phyloP scores from a whole-genome alignment of 2,329 filamentous ascomycete genomes.

The Fusarium siculi region DNA sequence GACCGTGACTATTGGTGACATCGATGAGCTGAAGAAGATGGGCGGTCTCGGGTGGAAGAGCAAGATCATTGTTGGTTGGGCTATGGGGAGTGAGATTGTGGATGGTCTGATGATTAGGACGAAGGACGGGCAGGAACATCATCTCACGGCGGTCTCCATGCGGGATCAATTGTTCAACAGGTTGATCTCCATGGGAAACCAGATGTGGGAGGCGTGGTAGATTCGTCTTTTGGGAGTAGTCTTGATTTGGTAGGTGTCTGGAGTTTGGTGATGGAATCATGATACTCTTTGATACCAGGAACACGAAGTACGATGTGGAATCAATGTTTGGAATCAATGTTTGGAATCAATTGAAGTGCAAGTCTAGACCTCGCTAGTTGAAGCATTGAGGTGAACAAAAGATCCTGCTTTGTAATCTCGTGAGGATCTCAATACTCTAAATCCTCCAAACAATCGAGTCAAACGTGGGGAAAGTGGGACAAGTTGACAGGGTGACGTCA shows the following conservation, averaged over 20 bases:
- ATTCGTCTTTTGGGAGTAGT: not conserved
- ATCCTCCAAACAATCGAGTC: not conserved
- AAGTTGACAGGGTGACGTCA: slow-evolving; percentile 18
- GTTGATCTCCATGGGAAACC: slow-evolving; percentile 77
- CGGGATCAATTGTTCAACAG: slow-evolving; percentile 86
- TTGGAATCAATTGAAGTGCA: not conserved
- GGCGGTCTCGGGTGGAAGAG: slow-evolving; percentile 88
- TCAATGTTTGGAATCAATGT: not conserved
- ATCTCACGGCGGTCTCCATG: slow-evolving; percentile 76
- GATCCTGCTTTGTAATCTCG: slow-evolving; percentile 16
- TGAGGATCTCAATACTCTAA: not conserved
- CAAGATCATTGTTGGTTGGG: slow-evolving; percentile 84
- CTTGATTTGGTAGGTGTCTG: not conserved
- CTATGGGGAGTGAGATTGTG: slow-evolving; percentile 76
- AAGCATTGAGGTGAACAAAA: not conserved
- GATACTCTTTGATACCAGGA: slow-evolving; percentile 8
- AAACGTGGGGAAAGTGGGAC: slow-evolving; percentile 15
- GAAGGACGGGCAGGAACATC: slow-evolving; percentile 63
- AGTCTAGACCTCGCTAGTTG: not conserved
- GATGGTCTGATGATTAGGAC: slow-evolving; percentile 78
- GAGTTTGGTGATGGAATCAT: slow-evolving; percentile 16
- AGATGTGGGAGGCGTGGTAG: slow-evolving; percentile 86
- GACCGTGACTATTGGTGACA: slow-evolving; percentile 76
- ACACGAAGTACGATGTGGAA: slow-evolving; percentile 18
- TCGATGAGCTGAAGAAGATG: slow-evolving; percentile 79